A percentile compares a stretch with the other conserved stretches of the same genome.
Conservation (phyloP, 257 asterid genomes). For the Nicotiana obtusifolia region DNA sequence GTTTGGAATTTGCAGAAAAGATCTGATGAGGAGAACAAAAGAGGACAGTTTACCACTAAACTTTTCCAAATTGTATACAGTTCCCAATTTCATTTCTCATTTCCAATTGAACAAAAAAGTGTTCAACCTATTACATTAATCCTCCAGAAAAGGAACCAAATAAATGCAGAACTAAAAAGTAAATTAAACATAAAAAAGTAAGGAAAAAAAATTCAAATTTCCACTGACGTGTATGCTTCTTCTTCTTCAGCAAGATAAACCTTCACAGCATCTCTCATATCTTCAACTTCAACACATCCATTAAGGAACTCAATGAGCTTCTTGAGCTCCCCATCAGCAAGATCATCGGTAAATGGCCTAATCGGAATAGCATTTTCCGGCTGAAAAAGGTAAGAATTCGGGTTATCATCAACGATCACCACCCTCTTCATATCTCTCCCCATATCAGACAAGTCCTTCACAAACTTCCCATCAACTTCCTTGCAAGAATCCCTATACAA, state of each 20-base stretch:
- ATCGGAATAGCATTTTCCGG: constrained; percentile 73
- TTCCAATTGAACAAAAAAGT: constrained; percentile 7
- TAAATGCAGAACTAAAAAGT: constrained; percentile 8
- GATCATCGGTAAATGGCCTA: constrained; percentile 59
- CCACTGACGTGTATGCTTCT: constrained; percentile 14
- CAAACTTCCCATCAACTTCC: constrained; percentile 65
- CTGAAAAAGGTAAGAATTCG: constrained; percentile 64
- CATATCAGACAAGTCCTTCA: constrained; percentile 62
- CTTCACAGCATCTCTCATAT: constrained; percentile 59
- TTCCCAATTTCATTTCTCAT: background rate
- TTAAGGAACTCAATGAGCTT: constrained; percentile 50
- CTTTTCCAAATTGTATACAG: background rate
- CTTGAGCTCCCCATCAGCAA: constrained; percentile 61
- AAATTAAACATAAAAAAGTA: background rate
- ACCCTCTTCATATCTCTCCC: constrained; percentile 69
- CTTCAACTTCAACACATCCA: constrained; percentile 48
- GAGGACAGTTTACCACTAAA: background rate
- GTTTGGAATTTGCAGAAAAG: background rate
- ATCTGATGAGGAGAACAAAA: background rate
- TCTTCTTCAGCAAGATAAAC: constrained; percentile 25
- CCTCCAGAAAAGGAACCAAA: background rate
- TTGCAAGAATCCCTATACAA: constrained; percentile 75
- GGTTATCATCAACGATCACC: constrained; percentile 83
- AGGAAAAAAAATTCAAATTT: background rate
- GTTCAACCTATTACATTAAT: constrained; percentile 9